phyloP scores from a whole-genome alignment of 306 rosid genomes.

The Cucurbita ficifolia region DNA sequence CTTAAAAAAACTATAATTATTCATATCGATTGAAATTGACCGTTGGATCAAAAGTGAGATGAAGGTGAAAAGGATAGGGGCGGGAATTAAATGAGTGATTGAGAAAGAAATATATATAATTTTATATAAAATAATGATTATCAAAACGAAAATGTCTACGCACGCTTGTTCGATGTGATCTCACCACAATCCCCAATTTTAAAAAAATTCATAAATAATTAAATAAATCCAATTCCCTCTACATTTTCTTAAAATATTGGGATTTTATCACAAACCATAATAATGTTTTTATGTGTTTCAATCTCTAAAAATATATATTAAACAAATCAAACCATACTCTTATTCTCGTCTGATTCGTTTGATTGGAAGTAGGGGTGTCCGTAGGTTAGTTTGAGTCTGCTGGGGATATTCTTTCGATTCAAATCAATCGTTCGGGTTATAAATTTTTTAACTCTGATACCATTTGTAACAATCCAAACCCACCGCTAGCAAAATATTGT shows the following conservation, averaged over 20 bases:
- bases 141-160: not conserved
- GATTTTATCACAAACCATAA: not conserved
- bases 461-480: too few species aligned
- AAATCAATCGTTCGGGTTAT: too few species aligned
- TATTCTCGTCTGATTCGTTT: too few species aligned
- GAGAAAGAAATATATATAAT: not conserved
- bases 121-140: not conserved
- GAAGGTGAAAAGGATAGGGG: not conserved
- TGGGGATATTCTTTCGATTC: too few species aligned
- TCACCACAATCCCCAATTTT: not conserved
- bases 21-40: not conserved
- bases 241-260: not conserved
- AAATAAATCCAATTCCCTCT: not conserved
- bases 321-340: too few species aligned
- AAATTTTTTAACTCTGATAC: too few species aligned
- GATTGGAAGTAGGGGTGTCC: too few species aligned
- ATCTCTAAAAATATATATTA: too few species aligned
- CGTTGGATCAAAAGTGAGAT: not conserved
- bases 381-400: too few species aligned
- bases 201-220: not conserved
- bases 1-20: not conserved
- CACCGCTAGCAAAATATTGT: too few species aligned
- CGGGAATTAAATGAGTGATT: not conserved
- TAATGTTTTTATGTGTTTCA: too few species aligned
- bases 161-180: conserved; percentile 1